Percentiles rank a stretch among this genome's conserved stretches.
phyloP scores from a whole-genome alignment of 2,329 filamentous ascomycete genomes.

The Paradendryphiella salina region DNA sequence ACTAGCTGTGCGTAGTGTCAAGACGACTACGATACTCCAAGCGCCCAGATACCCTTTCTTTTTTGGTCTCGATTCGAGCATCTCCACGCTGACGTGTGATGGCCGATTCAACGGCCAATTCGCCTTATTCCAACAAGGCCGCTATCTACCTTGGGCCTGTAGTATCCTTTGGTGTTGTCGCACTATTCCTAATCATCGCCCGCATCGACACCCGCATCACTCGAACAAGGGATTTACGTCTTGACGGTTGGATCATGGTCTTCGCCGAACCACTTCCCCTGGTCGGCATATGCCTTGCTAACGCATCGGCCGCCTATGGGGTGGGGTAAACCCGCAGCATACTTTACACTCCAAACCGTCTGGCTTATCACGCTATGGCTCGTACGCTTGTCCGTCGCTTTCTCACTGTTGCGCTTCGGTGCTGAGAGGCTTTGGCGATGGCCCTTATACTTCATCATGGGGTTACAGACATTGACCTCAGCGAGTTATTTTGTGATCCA shows the following conservation, averaged over 20 bases:
- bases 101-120: slow-evolving; percentile 3
- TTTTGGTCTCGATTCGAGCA: no score
- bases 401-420: slow-evolving; percentile 30
- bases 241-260: slow-evolving; percentile 36
- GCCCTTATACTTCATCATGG: slow-evolving; percentile 30
- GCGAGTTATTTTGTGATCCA: slow-evolving; percentile 31
- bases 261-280: slow-evolving; percentile 30
- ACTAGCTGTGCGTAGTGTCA: background rate
- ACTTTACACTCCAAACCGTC: slow-evolving; percentile 25
- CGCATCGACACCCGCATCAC: slow-evolving; percentile 29
- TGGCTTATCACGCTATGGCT: slow-evolving; percentile 32
- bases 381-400: slow-evolving; percentile 32
- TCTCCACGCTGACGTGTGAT: background rate
- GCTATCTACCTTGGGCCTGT: slow-evolving; percentile 28
- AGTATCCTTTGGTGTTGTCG: slow-evolving; percentile 22
- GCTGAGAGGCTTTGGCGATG: slow-evolving; percentile 23
- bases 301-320: slow-evolving; percentile 24
- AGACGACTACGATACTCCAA: slow-evolving; percentile 5
- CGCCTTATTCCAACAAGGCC: slow-evolving; percentile 29
- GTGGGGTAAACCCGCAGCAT: slow-evolving; percentile 31
- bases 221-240: slow-evolving; percentile 20
- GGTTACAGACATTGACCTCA: slow-evolving; percentile 27
- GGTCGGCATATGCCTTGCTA: slow-evolving; percentile 18
- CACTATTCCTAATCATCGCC: slow-evolving; percentile 23
- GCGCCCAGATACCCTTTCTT: background rate